These are phyloP conservation scores for Globisporangium nodosum DNA, from an alignment of 352 stramenopile species.

Conservation along the genomic window DNA sequence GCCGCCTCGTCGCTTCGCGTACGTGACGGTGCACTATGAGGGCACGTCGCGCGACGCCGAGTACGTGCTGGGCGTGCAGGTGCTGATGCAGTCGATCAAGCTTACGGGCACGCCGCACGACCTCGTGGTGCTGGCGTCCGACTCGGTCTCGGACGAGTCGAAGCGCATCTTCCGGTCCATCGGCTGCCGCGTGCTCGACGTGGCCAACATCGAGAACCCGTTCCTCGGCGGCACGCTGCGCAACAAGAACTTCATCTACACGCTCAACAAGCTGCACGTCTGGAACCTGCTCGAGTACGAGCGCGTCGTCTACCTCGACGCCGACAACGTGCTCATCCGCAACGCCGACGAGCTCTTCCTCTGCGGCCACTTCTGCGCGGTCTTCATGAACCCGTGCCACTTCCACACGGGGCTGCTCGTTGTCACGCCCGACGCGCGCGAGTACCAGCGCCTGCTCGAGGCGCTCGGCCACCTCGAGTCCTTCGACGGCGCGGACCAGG, in stretches of 20 bases:
- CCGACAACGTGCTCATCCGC: conserved; percentile 87
- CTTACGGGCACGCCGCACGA: conserved; percentile 77
- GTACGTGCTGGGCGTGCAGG: conserved; percentile 80
- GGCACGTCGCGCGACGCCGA: conserved; percentile 74
- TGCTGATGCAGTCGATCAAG: conserved; percentile 86
- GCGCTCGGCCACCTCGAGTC: conserved; percentile 56
- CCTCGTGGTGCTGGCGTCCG: conserved; percentile 79
- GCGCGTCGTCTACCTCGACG: conserved; percentile 87
- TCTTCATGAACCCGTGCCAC: conserved; percentile 90
- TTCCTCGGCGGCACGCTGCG: conserved; percentile 65
- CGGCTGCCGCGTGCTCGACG: conserved; percentile 77
- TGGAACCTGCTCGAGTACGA: conserved; percentile 90
- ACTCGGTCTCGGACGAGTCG: conserved; percentile 73
- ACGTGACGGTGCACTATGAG: conserved; percentile 86
- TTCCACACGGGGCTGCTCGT: conserved; percentile 87
- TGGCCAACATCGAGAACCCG: conserved; percentile 86
- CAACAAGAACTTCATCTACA: conserved; percentile 90
- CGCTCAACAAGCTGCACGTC: conserved; percentile 87
- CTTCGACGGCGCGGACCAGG: conserved; percentile 80
- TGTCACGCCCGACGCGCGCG: conserved; percentile 59
- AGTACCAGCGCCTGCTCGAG: conserved; percentile 72
- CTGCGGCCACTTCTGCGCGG: conserved; percentile 82
- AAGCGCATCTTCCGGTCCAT: conserved; percentile 77
- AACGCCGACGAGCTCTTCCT: conserved; percentile 88
- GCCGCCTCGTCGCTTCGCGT: conserved; percentile 65